These are phyloP conservation scores for Populus hybrid DNA, from an alignment of 441 rosid species.

Conservation along the genomic window DNA sequence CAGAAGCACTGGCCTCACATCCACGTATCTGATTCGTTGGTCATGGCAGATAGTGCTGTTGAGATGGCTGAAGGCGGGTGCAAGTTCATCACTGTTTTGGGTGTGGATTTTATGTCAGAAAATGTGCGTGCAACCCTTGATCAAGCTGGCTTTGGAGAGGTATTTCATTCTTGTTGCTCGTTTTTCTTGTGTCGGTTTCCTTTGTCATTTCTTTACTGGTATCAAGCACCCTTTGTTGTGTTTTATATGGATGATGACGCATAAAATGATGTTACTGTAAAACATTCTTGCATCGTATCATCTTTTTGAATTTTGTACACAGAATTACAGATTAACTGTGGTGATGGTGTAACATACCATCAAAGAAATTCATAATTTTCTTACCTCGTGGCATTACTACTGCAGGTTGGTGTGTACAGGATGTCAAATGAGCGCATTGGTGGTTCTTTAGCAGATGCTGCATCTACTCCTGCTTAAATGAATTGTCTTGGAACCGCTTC, in stretches of 20 bases:
- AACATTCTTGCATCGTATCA: no score
- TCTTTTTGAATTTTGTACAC: no score
- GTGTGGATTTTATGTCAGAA: slow-evolving; percentile 98
- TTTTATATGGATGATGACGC: not conserved
- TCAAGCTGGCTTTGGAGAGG: slow-evolving; percentile 87
- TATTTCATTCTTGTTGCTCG: slow-evolving; percentile 14
- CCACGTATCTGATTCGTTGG: slow-evolving; percentile 83
- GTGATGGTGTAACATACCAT: not conserved
- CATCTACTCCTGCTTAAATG: slow-evolving; percentile 77
- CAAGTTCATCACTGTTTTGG: slow-evolving; percentile 77
- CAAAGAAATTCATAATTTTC: slow-evolving; percentile 11
- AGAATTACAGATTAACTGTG: no score
- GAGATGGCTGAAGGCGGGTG: slow-evolving; percentile 93
- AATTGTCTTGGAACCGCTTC: slow-evolving; percentile 78
- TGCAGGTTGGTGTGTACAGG: slow-evolving; percentile 87
- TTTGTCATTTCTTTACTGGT: no score
- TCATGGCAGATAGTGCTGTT: slow-evolving; percentile 96
- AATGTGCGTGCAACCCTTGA: slow-evolving; percentile 93
- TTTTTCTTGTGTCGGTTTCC: not conserved
- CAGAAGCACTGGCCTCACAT: slow-evolving; percentile 91
- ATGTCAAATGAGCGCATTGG: slow-evolving; percentile 88
- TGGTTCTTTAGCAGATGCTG: slow-evolving; percentile 98
- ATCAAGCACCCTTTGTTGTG: not conserved
- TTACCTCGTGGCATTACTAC: slow-evolving; percentile 9
- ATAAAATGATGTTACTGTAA: not conserved